These are phyloP conservation scores for Auriculariales sp. DNA, from an alignment of 768 basidiomycete genomes.

Conservation along the genomic window DNA sequence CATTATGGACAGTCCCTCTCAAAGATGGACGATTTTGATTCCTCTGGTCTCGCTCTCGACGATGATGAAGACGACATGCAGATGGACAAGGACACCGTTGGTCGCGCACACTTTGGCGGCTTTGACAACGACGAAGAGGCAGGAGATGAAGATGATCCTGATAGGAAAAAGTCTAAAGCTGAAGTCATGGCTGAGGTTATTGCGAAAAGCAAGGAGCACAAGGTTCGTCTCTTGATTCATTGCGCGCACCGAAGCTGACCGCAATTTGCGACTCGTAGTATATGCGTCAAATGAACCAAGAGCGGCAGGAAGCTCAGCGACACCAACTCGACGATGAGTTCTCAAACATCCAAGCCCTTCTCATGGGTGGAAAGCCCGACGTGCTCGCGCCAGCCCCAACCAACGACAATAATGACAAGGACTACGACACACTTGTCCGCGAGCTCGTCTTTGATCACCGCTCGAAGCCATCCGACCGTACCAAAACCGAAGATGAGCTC, in stretches of 20 bases:
- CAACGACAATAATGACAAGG: conserved; percentile 28
- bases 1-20: conserved; percentile 85
- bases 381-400: conserved; percentile 3
- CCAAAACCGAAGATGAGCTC: conserved; percentile 91
- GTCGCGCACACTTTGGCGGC: conserved; percentile 69
- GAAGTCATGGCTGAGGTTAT: conserved; percentile 98
- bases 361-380: conserved; percentile 29
- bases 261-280: conserved; percentile 31
- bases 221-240: conserved; percentile 33
- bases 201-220: conserved; percentile 91
- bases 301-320: conserved; percentile 73
- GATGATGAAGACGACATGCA: conserved; percentile 43
- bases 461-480: conserved; percentile 86
- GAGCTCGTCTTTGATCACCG: conserved; percentile 88
- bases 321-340: conserved; percentile 84
- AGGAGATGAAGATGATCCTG: conserved; percentile 46
- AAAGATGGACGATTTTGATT: conserved; percentile 72
- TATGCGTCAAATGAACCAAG: conserved; percentile 75
- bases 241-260: too few species aligned
- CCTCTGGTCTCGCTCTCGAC: conserved; percentile 42
- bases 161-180: conserved; percentile 78
- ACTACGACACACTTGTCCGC: conserved; percentile 87
- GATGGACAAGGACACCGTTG: conserved; percentile 53
- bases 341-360: conserved; percentile 58
- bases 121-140: conserved; percentile 59